Evolutionary conservation across 2,329 filamentous ascomycete species (phyloP), one percentile per base, ranked within the genome.

Genomic region (Trichoderma arundinaceum): DNA sequence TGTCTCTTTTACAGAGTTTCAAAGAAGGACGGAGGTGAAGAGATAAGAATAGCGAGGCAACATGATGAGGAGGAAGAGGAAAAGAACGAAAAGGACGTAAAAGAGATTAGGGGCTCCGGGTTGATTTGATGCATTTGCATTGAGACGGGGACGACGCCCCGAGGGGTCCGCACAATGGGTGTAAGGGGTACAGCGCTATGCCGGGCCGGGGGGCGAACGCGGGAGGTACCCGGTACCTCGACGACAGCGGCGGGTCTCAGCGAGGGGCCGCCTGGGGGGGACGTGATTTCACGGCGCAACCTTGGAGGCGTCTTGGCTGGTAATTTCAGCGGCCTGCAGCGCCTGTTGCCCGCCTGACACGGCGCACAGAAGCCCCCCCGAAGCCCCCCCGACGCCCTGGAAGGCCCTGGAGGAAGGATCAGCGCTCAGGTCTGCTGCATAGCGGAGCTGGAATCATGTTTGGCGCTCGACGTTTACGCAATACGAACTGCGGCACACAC

Each of bases 61-160:
- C 28, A 60, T 28, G 39, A 19, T 12, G 51, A 54, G 60, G 15
- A 51, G 39, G 44, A 59, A 52, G 44, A 44, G 35, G 51, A 54
- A 56, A 49, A 56, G 48, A 44, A 44, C 15, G 35, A 46, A 39
- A 51, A 41, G 10, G 44, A 58, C 43, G 62, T 41, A 52, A 43
- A 44, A 58, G 63, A 65, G 63, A 58, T 63, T 63, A 63, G 59
- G 59, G 59, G 59, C 59, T 54, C 49, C 49, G 51, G 49, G 48
- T 53, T 63, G 59, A 35, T 53, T 63, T 63, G 59, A 63, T 63
- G 59, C 59, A 63, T 49, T 59, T 51, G 57, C 57, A 53, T 53
- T 44, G 59, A 62, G 59, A 35, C 49, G 49, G 59, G 59, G 49
- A 33, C 41, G 32, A 57, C 57, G 51, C 52, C 33, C 61, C 41